Conservation (phyloP, 768 basidiomycete genomes). For the Naganishia kalamii region DNA sequence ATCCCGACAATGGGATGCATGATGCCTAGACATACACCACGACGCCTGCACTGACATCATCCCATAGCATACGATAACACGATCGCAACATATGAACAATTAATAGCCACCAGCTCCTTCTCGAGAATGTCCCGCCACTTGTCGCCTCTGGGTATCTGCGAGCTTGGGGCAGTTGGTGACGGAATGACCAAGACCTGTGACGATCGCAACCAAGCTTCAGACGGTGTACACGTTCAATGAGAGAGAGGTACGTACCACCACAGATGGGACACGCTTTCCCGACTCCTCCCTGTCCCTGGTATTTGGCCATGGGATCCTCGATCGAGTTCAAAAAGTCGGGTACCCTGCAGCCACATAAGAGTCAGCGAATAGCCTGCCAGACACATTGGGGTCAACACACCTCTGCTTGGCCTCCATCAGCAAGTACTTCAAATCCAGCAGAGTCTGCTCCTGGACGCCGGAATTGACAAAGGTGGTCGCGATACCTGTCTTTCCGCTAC, state of each 20-base stretch:
- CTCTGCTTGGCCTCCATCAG: conserved; percentile 97
- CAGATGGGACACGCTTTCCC: conserved; percentile 90
- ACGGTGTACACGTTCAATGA: neutral
- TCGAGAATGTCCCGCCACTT: conserved; percentile 74
- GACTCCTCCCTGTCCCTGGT: conserved; percentile 52
- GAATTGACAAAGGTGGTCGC: conserved; percentile 99
- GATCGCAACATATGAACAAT: no score
- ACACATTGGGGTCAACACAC: conserved; percentile 51
- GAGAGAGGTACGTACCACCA: conserved; percentile 55
- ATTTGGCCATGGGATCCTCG: conserved; percentile 78
- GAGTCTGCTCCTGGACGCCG: conserved; percentile 91
- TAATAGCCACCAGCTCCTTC: conserved; percentile 58
- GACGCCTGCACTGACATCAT: no score
- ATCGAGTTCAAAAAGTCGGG: conserved; percentile 84
- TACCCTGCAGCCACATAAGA: conserved; percentile 57
- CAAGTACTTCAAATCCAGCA: conserved; percentile 92
- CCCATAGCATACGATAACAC: no score
- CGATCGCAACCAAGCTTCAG: conserved; percentile 46
- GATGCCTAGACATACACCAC: no score
- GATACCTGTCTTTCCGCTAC: conserved; percentile 96
- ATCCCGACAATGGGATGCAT: no score
- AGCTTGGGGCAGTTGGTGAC: conserved; percentile 94
- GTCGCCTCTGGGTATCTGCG: conserved; percentile 83
- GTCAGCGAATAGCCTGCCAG: neutral
- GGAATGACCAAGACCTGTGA: conserved; percentile 69